phyloP scores from a whole-genome alignment of 1,284 basidiomycete genomes.

The Irpex sp. region DNA sequence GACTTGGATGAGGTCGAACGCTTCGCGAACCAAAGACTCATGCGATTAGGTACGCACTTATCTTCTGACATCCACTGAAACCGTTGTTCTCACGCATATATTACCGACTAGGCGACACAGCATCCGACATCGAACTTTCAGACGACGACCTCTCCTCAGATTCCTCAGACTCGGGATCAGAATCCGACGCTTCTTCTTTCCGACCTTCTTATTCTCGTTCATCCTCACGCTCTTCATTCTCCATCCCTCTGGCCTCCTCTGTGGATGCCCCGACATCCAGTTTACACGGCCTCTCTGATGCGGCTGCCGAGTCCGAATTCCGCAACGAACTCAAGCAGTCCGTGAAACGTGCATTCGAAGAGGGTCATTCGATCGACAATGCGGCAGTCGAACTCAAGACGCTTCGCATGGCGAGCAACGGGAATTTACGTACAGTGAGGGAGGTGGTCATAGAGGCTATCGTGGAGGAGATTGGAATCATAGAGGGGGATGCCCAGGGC shows the following conservation, averaged over 20 bases:
- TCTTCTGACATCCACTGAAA: not conserved
- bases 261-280: conserved; percentile 31
- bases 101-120: conserved; percentile 48
- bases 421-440: conserved; percentile 67
- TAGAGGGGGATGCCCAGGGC: conserved; percentile 44
- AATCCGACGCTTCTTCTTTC: conserved; percentile 30
- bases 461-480: conserved; percentile 61
- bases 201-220: conserved; percentile 24
- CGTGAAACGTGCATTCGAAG: conserved; percentile 86
- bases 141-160: conserved; percentile 43
- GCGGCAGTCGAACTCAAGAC: conserved; percentile 92
- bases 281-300: conserved; percentile 26
- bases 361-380: conserved; percentile 88
- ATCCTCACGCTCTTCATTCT: conserved; percentile 14
- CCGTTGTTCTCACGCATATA: not conserved
- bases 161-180: conserved; percentile 35
- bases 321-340: conserved; percentile 73
- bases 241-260: conserved; percentile 37
- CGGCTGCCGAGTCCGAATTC: conserved; percentile 69
- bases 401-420: conserved; percentile 91
- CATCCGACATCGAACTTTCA: conserved; percentile 44
- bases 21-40: conserved; percentile 61
- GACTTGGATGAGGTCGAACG: conserved; percentile 57
- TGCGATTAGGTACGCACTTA: conserved; percentile 57
- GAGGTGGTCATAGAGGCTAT: conserved; percentile 75